Base-by-base conservation (phyloP, 2,329 filamentous ascomycete species). In the Diaporthe destruens region DNA sequence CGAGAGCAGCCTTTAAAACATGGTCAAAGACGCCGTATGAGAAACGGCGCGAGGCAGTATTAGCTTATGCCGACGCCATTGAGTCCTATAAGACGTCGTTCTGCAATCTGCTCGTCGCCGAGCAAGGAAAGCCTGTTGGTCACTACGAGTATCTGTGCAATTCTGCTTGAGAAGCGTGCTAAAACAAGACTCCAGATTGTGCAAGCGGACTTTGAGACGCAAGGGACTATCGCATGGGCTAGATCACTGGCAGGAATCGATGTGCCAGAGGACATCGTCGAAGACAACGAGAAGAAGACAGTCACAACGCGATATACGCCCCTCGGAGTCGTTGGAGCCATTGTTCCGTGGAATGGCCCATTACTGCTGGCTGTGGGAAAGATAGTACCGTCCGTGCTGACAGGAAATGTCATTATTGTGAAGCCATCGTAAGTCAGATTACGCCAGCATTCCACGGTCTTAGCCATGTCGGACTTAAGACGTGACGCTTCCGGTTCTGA, bases 361-460 rank as follows among this genome's bases (percentile, higher is more conserved):
- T 7, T 54, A 4, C 18, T 32, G 25, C 25, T 54, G 25, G 51
- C 51, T 8, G 14, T 25, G 32, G 51, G 51, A 54, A 54, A 54
- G 23, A 54, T 54, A 32, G 23, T 25, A 14, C 51, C 51, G 25
- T 11, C 23, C 0, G 6, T 54, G 3, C 25, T 54, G 25, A 54
- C 51, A 11, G 23, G 51, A 6, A 54, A 54, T 18, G 51, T 54
- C 23, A 32, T 54, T 29, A 32, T 54, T 18, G 25, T 54, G 25
- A 54, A 54, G 16, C 51, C 51, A 29, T 29, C 51, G 51, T 88
- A 90, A 86, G 87, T 0, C 14, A 2, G 2, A 11, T 0, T 4
- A 25, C 9, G 23, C 11, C 51, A 11, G 12, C 12, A 53, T 29
- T 6, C 51, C 12, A 3, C 23, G n/a, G 11, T 23, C 44, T 7